Evolutionary conservation across 2,329 filamentous ascomycete genomes (phyloP).

Genomic region (Dactylellina sp.): DNA sequence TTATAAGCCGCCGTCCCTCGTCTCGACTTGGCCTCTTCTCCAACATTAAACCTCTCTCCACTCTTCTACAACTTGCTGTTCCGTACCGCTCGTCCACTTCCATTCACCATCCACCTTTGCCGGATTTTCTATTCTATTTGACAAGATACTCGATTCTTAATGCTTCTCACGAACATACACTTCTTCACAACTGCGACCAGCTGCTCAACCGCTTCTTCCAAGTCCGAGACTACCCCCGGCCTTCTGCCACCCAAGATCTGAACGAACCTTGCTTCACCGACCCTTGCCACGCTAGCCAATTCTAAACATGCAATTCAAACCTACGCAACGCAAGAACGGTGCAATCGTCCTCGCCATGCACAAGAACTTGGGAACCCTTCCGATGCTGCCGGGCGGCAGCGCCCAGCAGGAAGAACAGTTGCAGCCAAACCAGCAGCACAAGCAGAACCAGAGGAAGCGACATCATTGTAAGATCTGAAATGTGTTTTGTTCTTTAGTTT

Average conservation of each 20-base stretch:
- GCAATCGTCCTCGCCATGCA: conserved; percentile 50
- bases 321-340: conserved; percentile 51
- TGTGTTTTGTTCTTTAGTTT: conserved; percentile 8
- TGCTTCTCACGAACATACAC: conserved; percentile 42
- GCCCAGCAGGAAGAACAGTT: conserved; percentile 34
- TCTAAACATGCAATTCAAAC: conserved; percentile 46
- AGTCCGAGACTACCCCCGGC: conserved; percentile 36
- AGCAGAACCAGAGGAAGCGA: conserved; percentile 49
- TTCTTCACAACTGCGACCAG: conserved; percentile 32
- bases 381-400: conserved; percentile 15
- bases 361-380: conserved; percentile 39
- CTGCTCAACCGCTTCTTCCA: conserved; percentile 25
- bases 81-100: not conserved
- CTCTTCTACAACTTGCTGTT: not conserved
- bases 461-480: conserved; percentile 49
- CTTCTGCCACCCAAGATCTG: conserved; percentile 44
- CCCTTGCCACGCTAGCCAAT: conserved; percentile 32
- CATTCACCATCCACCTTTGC: not conserved
- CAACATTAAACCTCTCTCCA: conserved; percentile 19
- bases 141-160: conserved; percentile 35
- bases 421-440: conserved; percentile 32
- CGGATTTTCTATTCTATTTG: conserved; percentile 16
- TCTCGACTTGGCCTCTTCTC: conserved; percentile 38
- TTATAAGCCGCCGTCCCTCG: conserved; percentile 45
- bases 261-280: conserved; percentile 22